Base-by-base conservation (phyloP, 2,329 filamentous ascomycete genomes). In the Colletotrichum sp. region DNA sequence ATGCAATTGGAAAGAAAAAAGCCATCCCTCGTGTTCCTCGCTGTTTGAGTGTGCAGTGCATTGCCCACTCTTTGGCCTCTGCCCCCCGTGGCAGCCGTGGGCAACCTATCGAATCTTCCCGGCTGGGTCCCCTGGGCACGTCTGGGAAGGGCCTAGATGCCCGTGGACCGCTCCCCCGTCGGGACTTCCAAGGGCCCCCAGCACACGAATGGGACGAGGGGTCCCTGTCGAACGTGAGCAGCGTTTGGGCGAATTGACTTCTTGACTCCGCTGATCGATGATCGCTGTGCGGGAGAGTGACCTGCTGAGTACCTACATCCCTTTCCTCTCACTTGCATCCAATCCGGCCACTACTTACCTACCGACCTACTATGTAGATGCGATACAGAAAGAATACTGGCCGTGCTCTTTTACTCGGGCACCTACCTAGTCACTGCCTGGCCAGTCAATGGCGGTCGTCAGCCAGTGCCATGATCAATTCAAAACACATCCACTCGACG, bases 161-260 rank as follows among this genome's bases (percentile, higher is more conserved):
- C 24, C 59, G 28, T 76, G 64, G 74, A 69, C 70, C 70, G 28
- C 70, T 52, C 64, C 68, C 59, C 74, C 59, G 74, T 76, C 74
- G 74, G 65, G 57, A 59, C 64, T 68, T 44, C 8, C 69, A 60
- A 18, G 30, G 55, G 55, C n/a, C 28, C 60, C 65, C 30, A 59
- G 36, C 9, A 70, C 55, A 32, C 55, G 30, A 63, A 30, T 16
- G 36, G 30, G 36, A 36, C 59, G 52, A 39, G 63, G 73, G 64
- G 44, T 49, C 28, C 71, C 65, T 74, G 65, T 69, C 74, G 52
- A 59, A 49, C 44, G n/a, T 52, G 28, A 32, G 13, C 18, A 64
- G 49, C 62, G 60, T 55, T 36, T 67, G 68, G 70, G 49, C 71
- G 70, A 66, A 76, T 76, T 74, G 71, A 74, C 71, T 69, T 76